Evolutionary conservation across 208 protist species (phyloP), one percentile per base, ranked within the genome.

Genomic region (Acanthamoeba lenticulata): DNA sequence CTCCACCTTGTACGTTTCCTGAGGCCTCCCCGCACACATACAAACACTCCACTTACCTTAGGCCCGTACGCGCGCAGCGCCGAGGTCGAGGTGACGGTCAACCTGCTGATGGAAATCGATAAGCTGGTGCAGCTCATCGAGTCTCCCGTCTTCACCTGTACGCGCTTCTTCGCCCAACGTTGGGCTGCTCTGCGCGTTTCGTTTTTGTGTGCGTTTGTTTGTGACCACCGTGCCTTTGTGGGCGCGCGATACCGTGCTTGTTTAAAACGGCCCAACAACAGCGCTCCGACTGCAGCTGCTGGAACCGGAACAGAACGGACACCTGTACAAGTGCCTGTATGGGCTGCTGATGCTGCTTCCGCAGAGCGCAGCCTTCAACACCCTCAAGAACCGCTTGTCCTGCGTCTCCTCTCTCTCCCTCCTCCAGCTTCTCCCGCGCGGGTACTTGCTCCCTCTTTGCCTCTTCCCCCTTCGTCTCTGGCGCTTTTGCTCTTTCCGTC

Each of bases 261-360:
- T n/a, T n/a, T n/a, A n/a, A n/a, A n/a, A n/a, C n/a, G 45, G 44
- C 45, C 11, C 60, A 45, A 60, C 69, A 38, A 45, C 91, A 97
- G 97, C 97, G 92, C 88, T 99, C 38, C 95, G 99, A 3, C 95
- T 99, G 45, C 97, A 98, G 24, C 95, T 99, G 67, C 95, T 99
- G 52, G 97, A 98, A 52, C 98, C 98, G 1, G 94, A 96, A 0
- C 90, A 24, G 29, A 97, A 98, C 94, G 96, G 97, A 9, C 96
- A 97, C 88, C 94, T 99, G 4, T 96, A 99, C 65, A 97, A 98
- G 94, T 97, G 97, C 21, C 96, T 99, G 1, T 99, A 98, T 94
- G 98, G 98, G 29, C 49, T 99, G n/a, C 96, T 99, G 42, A 99
- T 99, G 97, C 96, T 99, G 4, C 96, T 99, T 32, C 99, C 99